Percentiles rank a stretch among this genome's conserved stretches.
Evolutionary conservation across 192 early-diverging fungal species (phyloP).

Genomic region (Rhizoclosmatium globosum): DNA sequence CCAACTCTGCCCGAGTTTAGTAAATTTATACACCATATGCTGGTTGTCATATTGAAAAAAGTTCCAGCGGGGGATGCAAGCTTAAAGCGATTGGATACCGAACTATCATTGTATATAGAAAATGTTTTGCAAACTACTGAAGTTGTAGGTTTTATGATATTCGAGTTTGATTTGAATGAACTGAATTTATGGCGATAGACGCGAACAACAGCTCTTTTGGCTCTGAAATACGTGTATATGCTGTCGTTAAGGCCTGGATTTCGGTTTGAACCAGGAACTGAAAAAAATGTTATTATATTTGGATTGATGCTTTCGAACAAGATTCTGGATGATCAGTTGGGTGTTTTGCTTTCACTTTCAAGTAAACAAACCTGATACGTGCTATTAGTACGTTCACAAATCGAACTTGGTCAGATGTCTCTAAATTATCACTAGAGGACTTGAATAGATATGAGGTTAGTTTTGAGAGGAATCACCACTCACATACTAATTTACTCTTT

Average conservation of each 20-base stretch:
- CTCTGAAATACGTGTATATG: conserved; percentile 29
- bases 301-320: conserved; percentile 39
- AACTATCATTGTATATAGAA: conserved; percentile 23
- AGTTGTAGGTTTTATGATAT: conserved; percentile 15
- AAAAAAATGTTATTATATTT: conserved; percentile 37
- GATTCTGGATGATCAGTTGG: conserved; percentile 36
- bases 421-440: conserved; percentile 27
- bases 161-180: background rate
- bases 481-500: background rate
- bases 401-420: conserved; percentile 36
- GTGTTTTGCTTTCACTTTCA: background rate
- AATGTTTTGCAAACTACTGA: conserved; percentile 35
- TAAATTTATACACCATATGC: background rate
- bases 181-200: conserved; percentile 4
- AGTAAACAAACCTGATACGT: background rate
- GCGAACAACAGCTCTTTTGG: conserved; percentile 27
- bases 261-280: conserved; percentile 12
- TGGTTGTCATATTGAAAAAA: conserved; percentile 16
- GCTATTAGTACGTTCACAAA: conserved; percentile 33
- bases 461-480: background rate
- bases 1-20: conserved; percentile 4
- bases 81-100: background rate
- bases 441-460: conserved; percentile 29
- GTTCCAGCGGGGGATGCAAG: background rate
- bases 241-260: conserved; percentile 9